Percentiles rank a stretch among this genome's conserved stretches.
Conservation (phyloP, 176 grass and related monocot genomes). For the Aegilops bicornis region DNA sequence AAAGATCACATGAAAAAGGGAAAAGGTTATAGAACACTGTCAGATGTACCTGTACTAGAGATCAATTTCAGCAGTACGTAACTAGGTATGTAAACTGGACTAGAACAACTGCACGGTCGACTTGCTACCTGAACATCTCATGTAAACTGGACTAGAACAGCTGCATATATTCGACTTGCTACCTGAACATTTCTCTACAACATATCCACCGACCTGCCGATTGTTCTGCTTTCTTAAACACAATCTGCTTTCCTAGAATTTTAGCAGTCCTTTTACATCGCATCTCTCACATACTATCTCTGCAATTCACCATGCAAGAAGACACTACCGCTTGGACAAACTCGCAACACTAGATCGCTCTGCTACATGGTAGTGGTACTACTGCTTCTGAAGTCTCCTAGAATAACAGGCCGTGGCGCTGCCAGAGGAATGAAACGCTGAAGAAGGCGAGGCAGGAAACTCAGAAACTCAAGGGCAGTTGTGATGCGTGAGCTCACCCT, state of each 20-base stretch:
- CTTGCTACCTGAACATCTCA: background rate
- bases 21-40: background rate
- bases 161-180: background rate
- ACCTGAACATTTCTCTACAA: background rate
- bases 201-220: background rate
- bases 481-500: conserved; percentile 23
- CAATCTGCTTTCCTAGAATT: background rate
- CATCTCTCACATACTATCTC: background rate
- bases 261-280: background rate
- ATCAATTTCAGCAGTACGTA: background rate
- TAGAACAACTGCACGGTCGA: background rate
- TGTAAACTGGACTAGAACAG: background rate
- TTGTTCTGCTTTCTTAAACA: background rate
- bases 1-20: background rate
- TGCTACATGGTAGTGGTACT: background rate
- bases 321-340: background rate
- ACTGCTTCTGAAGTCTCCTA: background rate
- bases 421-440: background rate
- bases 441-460: background rate
- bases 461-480: background rate
- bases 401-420: background rate
- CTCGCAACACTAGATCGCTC: background rate
- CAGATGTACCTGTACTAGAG: background rate
- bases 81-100: background rate
- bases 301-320: background rate